phyloP scores from a whole-genome alignment of 2,329 filamentous ascomycete genomes.

The Sporothrix curviconia region DNA sequence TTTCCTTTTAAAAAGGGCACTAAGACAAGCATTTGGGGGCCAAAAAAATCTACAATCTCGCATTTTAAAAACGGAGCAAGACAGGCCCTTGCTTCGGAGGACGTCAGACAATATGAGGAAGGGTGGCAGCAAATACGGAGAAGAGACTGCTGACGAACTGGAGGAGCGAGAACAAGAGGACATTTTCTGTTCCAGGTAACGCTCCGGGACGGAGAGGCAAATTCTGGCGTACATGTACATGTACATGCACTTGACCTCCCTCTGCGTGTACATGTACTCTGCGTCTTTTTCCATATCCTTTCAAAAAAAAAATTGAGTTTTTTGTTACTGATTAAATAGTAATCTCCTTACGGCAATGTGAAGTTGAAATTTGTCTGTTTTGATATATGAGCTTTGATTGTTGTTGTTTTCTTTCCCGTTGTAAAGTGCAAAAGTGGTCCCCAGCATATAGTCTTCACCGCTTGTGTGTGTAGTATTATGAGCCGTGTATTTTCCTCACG shows the following conservation, averaged over 20 bases:
- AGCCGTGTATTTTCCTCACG: neutral
- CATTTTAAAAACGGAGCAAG: neutral
- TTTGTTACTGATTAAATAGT: too few species aligned
- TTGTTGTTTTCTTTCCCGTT: neutral
- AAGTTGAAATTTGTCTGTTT: too few species aligned
- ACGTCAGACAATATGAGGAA: neutral
- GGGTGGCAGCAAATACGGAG: neutral
- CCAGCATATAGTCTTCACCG: neutral
- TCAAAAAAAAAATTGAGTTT: too few species aligned
- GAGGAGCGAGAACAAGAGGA: neutral
- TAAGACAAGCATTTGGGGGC: constrained; percentile 12
- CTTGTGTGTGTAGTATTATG: neutral
- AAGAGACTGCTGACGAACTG: neutral
- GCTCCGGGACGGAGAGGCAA: too few species aligned
- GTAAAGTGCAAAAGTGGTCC: neutral
- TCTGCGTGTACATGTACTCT: too few species aligned
- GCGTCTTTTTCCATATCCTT: too few species aligned
- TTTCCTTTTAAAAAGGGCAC: too few species aligned
- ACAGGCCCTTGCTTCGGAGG: neutral
- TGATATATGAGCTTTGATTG: neutral
- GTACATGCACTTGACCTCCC: too few species aligned
- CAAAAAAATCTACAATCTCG: constrained; percentile 9
- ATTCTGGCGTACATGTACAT: too few species aligned
- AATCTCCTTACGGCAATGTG: too few species aligned
- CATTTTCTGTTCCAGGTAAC: neutral